Evolutionary conservation across 441 rosid species (phyloP).

Genomic region (Arabidopsis lyrata): DNA sequence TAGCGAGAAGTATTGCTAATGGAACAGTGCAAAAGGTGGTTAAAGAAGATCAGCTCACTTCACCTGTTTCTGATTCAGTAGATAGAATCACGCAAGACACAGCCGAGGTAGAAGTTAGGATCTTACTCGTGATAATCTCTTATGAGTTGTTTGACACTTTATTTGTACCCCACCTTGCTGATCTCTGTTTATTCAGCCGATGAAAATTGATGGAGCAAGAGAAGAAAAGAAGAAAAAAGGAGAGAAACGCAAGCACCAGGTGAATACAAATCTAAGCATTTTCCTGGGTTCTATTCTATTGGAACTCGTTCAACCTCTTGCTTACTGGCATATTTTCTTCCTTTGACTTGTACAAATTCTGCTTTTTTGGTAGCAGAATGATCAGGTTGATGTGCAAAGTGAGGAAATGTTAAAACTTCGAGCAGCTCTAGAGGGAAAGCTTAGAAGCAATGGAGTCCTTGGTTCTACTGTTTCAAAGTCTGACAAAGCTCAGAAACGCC

Average conservation of each 20-base stretch:
- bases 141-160: slow-evolving; percentile 19
- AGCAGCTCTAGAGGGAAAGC: slow-evolving; percentile 82
- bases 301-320: background rate
- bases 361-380: slow-evolving; percentile 54
- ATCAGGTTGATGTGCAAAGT: slow-evolving; percentile 69
- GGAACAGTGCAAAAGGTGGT: slow-evolving; percentile 38
- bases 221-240: slow-evolving; percentile 45
- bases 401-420: slow-evolving; percentile 80
- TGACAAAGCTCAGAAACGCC: slow-evolving; percentile 56
- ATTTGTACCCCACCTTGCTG: slow-evolving; percentile 2
- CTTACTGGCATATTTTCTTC: slow-evolving; percentile 5
- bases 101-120: slow-evolving; percentile 32
- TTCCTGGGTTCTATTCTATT: slow-evolving; percentile 1
- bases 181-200: slow-evolving; percentile 34
- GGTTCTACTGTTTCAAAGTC: slow-evolving; percentile 54
- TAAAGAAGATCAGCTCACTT: slow-evolving; percentile 41
- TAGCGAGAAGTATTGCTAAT: slow-evolving; percentile 46
- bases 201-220: slow-evolving; percentile 42
- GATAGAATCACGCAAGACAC: slow-evolving; percentile 19
- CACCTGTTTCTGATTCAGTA: slow-evolving; percentile 42
- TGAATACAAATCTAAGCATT: slow-evolving; percentile 41
- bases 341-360: background rate
- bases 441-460: slow-evolving; percentile 67
- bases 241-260: slow-evolving; percentile 64
- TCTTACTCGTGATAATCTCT: slow-evolving; percentile 17